A percentile compares a stretch with the other conserved stretches of the same genome.
phyloP scores from a whole-genome alignment of 73 alveolate species.

The Paramecium biaurelia region DNA sequence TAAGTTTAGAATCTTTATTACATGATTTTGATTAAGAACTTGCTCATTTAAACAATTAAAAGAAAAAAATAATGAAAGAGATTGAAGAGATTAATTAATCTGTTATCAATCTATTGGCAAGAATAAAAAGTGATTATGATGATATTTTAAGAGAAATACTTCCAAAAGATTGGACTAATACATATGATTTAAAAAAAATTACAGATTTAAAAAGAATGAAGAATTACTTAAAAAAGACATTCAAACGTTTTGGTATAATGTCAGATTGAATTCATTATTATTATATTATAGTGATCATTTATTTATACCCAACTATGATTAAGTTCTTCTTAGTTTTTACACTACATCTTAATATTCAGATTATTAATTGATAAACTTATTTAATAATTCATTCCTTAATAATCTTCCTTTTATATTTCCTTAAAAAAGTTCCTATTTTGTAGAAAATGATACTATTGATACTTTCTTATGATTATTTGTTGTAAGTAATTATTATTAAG shows the following conservation, averaged over 20 bases:
- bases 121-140: slow-evolving; percentile 59
- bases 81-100: slow-evolving; percentile 50
- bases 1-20: background rate
- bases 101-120: background rate
- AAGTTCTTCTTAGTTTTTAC: background rate
- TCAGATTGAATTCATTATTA: slow-evolving; percentile 19
- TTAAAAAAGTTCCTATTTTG: background rate
- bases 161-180: slow-evolving; percentile 52
- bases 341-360: background rate
- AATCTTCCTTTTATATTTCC: background rate
- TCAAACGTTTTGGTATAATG: slow-evolving; percentile 62
- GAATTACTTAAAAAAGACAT: slow-evolving; percentile 56
- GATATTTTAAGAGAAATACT: slow-evolving; percentile 56
- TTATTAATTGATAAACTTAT: background rate
- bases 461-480: background rate
- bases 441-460: background rate
- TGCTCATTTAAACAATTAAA: slow-evolving; percentile 22
- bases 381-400: background rate
- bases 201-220: slow-evolving; percentile 57
- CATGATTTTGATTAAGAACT: slow-evolving; percentile 51
- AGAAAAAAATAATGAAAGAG: slow-evolving; percentile 33
- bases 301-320: background rate
- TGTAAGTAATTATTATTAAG: background rate
- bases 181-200: slow-evolving; percentile 59
- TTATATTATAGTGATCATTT: background rate